Conservation (phyloP, 192 early-diverging fungal genomes). For the Oehlia diaphana region DNA sequence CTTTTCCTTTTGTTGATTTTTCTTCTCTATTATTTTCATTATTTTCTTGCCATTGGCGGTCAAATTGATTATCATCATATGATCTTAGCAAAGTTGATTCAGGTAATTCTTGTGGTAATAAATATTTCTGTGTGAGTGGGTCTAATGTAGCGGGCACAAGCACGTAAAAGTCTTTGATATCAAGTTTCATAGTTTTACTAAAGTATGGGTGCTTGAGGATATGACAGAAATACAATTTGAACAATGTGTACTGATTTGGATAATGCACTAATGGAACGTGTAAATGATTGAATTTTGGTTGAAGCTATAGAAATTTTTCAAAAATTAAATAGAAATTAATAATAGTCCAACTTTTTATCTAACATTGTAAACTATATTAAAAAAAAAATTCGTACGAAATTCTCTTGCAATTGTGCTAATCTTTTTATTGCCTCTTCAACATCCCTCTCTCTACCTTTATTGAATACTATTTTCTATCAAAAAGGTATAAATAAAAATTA, state of each 20-base stretch:
- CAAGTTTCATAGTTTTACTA: neutral
- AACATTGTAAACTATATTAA: neutral
- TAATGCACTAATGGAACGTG: constrained; percentile 30
- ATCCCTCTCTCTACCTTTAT: neutral
- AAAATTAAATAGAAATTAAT: neutral
- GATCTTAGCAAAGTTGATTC: neutral
- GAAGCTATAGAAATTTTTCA: constrained; percentile 3
- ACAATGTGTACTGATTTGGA: constrained; percentile 6
- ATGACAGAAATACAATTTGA: constrained; percentile 14
- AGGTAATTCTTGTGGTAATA: neutral
- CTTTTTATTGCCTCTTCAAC: constrained; percentile 20
- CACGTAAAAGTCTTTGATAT: neutral
- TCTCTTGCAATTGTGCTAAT: constrained; percentile 4
- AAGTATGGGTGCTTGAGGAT: constrained; percentile 12
- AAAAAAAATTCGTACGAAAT: constrained; percentile 11
- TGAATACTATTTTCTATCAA: constrained; percentile 11
- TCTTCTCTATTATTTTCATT: neutral
- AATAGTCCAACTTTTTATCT: neutral
- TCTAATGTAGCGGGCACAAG: neutral
- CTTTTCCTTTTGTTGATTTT: neutral
- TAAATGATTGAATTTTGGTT: neutral
- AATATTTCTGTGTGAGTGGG: neutral
- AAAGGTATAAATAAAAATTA: neutral
- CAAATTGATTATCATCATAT: neutral
- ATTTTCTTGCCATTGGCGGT: neutral